Evolutionary conservation across 2,329 filamentous ascomycete species (phyloP).

Genomic region (Verticillium alfalfae): DNA sequence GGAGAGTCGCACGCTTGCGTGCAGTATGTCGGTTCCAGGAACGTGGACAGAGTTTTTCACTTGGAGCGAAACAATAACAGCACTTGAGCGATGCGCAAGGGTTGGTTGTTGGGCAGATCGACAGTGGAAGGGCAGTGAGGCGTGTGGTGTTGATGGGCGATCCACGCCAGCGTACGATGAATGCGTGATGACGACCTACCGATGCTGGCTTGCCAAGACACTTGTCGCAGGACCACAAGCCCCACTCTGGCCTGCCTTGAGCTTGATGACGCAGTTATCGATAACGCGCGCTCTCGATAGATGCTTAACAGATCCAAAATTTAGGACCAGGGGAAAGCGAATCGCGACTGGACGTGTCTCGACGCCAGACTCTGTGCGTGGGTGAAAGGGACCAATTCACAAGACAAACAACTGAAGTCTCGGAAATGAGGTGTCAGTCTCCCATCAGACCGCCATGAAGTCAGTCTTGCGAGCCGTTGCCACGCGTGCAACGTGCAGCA

Average conservation of each 20-base stretch:
- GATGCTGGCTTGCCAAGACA: conserved; percentile 6
- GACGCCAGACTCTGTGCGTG: background rate
- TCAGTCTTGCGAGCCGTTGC: conserved; percentile 5
- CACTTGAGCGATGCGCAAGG: background rate
- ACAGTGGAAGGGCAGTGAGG: background rate
- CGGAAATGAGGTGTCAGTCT: conserved; percentile 4
- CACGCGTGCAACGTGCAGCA: conserved; percentile 3
- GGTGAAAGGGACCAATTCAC: background rate
- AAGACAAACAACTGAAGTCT: background rate
- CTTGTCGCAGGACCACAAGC: background rate
- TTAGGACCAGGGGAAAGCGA: background rate
- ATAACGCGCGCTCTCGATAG: conserved; percentile 1
- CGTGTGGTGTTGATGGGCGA: background rate
- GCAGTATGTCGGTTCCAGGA: background rate
- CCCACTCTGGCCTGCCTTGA: background rate
- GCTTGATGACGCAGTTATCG: background rate
- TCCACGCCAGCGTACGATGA: background rate
- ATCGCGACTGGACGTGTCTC: background rate
- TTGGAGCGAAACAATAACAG: background rate
- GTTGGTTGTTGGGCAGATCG: background rate
- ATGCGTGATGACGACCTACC: conserved; percentile 12
- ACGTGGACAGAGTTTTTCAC: background rate
- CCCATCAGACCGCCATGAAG: conserved; percentile 8
- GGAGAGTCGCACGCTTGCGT: background rate
- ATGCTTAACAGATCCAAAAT: conserved; percentile 10